Evolutionary conservation across 2,329 filamentous ascomycete species (phyloP), one percentile per base, ranked within the genome.

Genomic region (Calonectria multiphialidica): DNA sequence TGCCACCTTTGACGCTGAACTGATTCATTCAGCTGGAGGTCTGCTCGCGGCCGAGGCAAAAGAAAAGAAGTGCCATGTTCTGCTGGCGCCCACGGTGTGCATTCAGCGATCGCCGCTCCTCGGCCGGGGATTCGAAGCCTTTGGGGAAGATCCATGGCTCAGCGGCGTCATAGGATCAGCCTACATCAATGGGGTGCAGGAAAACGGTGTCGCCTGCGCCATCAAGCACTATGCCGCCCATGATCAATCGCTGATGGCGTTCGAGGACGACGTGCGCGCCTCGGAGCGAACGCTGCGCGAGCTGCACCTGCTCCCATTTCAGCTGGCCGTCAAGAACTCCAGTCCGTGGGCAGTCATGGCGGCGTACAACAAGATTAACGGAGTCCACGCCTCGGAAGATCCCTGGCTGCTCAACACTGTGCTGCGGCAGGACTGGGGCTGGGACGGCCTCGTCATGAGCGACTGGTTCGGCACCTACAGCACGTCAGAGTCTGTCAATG

Each of bases 51-150:
- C 89, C 25, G 91, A 83, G 49, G 74, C 79, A 0, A 76, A 74
- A 18, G 74, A 70, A 66, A 95, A 95, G 83, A 92, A 92, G 66
- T 88, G 93, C 13, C 92, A 94, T 77, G 88, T 94, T 15, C 89
- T 93, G 74, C 86, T 74, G 1, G 70, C 71, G 1, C 74, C 75
- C 1, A 76, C 75, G 0, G 72, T 87, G 28, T 86, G 82, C 74
- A 82, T 85, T 40, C 83, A 84, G 40, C 80, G 84, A 13, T 84
- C 82, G 16, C 84, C 84, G 0, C 76, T 85, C 2, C 81, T 83
- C 8, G 84, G 84, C 35, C 79, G 84, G 65, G 83, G 83, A 18
- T 85, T 85, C 70, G 84, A 86, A 72, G 82, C 81, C 37, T 81
- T 84, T 57, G 81, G 79, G 13, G 82, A 86, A 69, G 84, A 86